Base-by-base conservation (phyloP, 257 asterid genomes). In the Fraxinus anomala region DNA sequence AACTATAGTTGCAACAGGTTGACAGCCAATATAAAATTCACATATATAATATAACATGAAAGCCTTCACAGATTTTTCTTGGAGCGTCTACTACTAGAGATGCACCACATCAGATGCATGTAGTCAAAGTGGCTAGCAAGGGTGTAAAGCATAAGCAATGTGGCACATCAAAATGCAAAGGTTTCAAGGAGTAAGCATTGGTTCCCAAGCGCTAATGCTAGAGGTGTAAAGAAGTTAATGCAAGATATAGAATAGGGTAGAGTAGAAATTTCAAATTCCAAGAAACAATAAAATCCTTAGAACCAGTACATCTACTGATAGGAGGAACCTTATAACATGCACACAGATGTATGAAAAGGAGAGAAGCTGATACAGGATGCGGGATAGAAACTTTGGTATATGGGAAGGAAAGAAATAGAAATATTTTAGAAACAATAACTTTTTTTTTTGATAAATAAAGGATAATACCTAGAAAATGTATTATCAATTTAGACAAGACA, bases 301-400 rank as follows among this genome's bases (percentile, higher is more conserved):
- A 59, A 49, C 28, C 26, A n/a, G 26, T 17, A 16, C 66, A 56
- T n/a, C 3, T 2, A 12, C 66, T 21, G 13, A 30, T 59, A n/a
- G 68, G 26, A n/a, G 68, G 68, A 59, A 59, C 68, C 68, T n/a
- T 59, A 59, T 59, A 59, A 59, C 59, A 49, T 17, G 59, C 59
- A 17, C 59, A 49, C 59, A 39, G 47, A 39, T 10, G 47, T 39
- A 39, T 39, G 47, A 39, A 39, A 39, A 39, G 11, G 47, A 51
- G 9, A 14, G 2, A 4, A 51, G 24, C 63, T 51, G 63, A n/a
- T n/a, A 19, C n/a, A 51, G 63, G 23, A 14, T 17, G 21, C 3
- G 8, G 9, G 21, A n/a, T 51, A 51, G 63, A 51, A 51, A 51
- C 63, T 51, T 16, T 19, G 63, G n/a, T 51, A 51, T 5, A n/a